A percentile compares a stretch with the other conserved stretches of the same genome.
phyloP scores from a whole-genome alignment of 306 rosid genomes.

The Glycyrrhiza uralensis region DNA sequence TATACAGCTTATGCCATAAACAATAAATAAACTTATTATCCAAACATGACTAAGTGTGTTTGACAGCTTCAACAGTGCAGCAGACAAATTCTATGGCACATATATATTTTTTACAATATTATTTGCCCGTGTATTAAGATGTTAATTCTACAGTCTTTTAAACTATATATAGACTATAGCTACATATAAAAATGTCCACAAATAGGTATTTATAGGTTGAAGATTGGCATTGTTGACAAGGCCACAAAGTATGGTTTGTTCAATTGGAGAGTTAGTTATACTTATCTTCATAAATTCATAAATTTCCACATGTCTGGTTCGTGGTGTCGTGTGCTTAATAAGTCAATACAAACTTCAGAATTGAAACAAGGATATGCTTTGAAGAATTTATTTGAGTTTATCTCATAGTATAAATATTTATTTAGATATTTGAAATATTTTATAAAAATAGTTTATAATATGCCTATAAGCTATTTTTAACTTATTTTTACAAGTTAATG shows the following conservation, averaged over 20 bases:
- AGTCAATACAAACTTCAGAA: neutral
- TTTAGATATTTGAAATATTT: no score
- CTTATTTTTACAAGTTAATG: no score
- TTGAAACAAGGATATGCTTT: neutral
- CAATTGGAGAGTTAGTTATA: no score
- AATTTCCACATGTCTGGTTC: neutral
- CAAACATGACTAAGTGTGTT: no score
- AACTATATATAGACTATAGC: neutral
- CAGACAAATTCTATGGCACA: neutral
- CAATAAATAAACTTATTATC: no score
- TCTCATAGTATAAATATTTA: no score
- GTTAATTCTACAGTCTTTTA: neutral
- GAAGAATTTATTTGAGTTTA: no score
- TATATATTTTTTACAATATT: neutral
- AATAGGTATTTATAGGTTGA: neutral
- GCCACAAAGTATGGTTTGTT: no score
- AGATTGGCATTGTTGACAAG: neutral
- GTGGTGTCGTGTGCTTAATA: neutral
- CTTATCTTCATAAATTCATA: neutral
- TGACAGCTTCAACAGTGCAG: neutral
- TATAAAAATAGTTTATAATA: no score
- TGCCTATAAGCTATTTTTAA: no score
- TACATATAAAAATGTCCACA: neutral
- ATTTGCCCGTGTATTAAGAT: neutral
- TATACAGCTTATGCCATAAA: no score